phyloP scores from a whole-genome alignment of 78 protist genomes.

The Dictyostelium brefeldianum region DNA sequence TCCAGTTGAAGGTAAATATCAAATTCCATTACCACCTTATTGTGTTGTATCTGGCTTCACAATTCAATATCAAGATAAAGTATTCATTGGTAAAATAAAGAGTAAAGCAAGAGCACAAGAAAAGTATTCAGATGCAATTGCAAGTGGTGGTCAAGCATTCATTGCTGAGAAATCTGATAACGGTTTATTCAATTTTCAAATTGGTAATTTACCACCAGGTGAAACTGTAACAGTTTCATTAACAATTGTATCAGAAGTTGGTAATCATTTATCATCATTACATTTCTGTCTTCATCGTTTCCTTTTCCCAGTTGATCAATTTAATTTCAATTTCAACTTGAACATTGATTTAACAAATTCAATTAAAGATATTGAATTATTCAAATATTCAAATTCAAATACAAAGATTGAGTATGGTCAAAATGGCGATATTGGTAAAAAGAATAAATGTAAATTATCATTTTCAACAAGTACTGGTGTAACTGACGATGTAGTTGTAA shows the following conservation, averaged over 20 bases:
- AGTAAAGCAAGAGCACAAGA: slow-evolving; percentile 22
- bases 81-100: slow-evolving; percentile 32
- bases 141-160: slow-evolving; percentile 54
- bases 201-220: slow-evolving; percentile 90
- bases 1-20: slow-evolving; percentile 43
- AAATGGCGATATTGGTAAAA: not conserved
- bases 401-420: not conserved
- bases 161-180: slow-evolving; percentile 14
- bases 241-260: slow-evolving; percentile 84
- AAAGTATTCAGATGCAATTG: slow-evolving; percentile 27
- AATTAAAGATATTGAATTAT: not conserved
- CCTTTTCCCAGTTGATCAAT: not conserved
- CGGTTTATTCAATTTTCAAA: slow-evolving; percentile 20
- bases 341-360: not conserved
- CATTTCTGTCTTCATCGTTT: slow-evolving; percentile 30
- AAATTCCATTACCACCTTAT: slow-evolving; percentile 38
- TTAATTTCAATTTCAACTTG: not conserved
- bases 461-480: not conserved
- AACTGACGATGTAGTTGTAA: not conserved
- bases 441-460: not conserved
- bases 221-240: slow-evolving; percentile 36
- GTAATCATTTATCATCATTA: not conserved
- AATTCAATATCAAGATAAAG: slow-evolving; percentile 25
- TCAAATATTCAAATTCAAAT: not conserved
- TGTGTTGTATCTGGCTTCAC: not conserved